These are phyloP conservation scores for Phalaenopsis aphrodite DNA, from an alignment of 106 monocot species.

Conservation along the genomic window DNA sequence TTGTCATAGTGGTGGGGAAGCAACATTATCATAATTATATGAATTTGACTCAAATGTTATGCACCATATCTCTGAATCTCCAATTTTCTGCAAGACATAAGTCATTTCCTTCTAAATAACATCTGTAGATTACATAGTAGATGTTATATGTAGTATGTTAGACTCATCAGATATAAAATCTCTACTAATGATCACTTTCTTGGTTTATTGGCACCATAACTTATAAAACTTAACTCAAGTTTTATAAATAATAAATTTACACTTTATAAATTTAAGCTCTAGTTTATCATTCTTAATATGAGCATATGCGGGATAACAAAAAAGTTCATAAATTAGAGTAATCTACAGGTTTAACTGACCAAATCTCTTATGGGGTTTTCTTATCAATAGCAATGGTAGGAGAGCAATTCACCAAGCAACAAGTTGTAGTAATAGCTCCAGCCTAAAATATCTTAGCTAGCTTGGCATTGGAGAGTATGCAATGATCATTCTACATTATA, in stretches of 20 bases:
- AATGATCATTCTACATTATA: no score
- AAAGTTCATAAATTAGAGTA: background rate
- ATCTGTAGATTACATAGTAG: background rate
- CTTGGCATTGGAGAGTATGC: no score
- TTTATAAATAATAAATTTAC: background rate
- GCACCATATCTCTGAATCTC: background rate
- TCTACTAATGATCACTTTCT: background rate
- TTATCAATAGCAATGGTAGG: background rate
- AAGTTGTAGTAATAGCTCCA: no score
- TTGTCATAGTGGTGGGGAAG: background rate
- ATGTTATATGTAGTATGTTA: background rate
- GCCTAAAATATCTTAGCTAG: no score
- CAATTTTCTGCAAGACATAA: background rate
- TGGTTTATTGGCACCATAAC: background rate
- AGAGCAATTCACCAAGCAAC: background rate
- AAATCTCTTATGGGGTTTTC: constrained; percentile 1
- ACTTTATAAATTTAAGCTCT: background rate
- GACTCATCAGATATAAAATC: background rate
- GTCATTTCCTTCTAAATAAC: background rate
- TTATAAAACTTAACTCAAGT: background rate
- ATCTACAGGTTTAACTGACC: background rate
- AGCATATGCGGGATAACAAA: background rate
- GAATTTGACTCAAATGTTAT: background rate
- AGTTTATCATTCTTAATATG: background rate
- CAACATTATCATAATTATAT: background rate